Conservation (phyloP, 2,329 filamentous ascomycete species). For the Fusarium xyrophilum region DNA sequence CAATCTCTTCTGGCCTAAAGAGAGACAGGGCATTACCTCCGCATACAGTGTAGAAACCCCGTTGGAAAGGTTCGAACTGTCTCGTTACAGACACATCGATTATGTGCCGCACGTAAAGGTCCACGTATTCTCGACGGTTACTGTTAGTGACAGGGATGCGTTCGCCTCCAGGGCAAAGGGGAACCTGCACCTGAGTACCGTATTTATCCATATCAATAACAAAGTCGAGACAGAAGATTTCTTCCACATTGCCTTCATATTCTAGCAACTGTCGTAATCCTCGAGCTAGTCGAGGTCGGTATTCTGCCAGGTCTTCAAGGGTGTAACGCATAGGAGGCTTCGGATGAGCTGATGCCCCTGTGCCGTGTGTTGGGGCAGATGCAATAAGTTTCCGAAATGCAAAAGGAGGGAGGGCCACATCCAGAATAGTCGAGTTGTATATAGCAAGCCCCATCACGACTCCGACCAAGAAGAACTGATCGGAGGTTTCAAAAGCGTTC, state of each 20-base stretch:
- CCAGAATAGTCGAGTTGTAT: conserved; percentile 92
- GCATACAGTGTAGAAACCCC: conserved; percentile 92
- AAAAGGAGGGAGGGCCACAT: conserved; percentile 86
- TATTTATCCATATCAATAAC: conserved; percentile 79
- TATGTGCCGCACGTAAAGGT: conserved; percentile 80
- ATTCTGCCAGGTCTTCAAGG: conserved; percentile 83
- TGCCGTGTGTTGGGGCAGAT: conserved; percentile 69
- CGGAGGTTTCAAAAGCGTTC: conserved; percentile 85
- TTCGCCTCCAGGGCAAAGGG: conserved; percentile 77
- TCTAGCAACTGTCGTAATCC: conserved; percentile 80
- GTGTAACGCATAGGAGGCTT: conserved; percentile 73
- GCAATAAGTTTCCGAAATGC: conserved; percentile 87
- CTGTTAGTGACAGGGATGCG: conserved; percentile 78
- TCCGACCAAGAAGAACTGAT: conserved; percentile 90
- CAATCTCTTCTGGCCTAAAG: conserved; percentile 90
- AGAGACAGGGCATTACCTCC: conserved; percentile 86
- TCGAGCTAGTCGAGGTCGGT: conserved; percentile 75
- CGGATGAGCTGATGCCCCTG: conserved; percentile 62
- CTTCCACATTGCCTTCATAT: conserved; percentile 83
- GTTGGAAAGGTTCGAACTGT: conserved; percentile 93
- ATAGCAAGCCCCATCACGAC: conserved; percentile 88
- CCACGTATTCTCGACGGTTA: conserved; percentile 86
- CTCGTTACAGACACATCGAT: conserved; percentile 79
- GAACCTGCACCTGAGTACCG: conserved; percentile 69
- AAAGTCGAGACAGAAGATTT: conserved; percentile 83